A percentile compares a stretch with the other conserved stretches of the same genome.
These are phyloP conservation scores for Glutinoglossum americanum DNA, from an alignment of 495 filamentous ascomycete species.

Conservation along the genomic window DNA sequence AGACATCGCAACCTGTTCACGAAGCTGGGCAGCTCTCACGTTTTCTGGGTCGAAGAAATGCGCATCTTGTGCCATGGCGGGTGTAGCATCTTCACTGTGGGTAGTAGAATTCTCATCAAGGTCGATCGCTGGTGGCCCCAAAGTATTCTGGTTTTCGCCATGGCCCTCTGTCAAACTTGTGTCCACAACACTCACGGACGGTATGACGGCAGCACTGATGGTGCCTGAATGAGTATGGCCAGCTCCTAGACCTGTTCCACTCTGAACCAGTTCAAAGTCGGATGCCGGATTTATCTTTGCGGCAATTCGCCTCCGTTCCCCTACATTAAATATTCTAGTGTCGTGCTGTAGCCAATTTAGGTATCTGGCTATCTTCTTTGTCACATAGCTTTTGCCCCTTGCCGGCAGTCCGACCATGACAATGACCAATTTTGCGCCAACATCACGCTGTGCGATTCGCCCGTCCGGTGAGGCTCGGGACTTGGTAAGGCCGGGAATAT, in stretches of 20 bases:
- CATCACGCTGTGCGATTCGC: slow-evolving; percentile 72
- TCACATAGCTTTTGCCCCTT: slow-evolving; percentile 91
- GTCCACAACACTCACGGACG: background rate
- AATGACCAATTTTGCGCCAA: slow-evolving; percentile 88
- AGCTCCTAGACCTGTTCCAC: background rate
- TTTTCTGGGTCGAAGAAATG: slow-evolving; percentile 90
- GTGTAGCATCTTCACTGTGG: background rate
- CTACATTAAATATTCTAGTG: slow-evolving; percentile 89
- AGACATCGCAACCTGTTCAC: slow-evolving; percentile 79
- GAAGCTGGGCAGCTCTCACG: slow-evolving; percentile 52
- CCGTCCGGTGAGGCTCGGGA: slow-evolving; percentile 90
- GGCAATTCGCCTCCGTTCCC: slow-evolving; percentile 64
- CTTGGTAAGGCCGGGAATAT: slow-evolving; percentile 50
- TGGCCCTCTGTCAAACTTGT: background rate
- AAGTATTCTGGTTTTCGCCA: background rate
- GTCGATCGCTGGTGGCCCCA: slow-evolving; percentile 1
- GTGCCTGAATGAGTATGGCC: background rate
- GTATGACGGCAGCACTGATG: background rate
- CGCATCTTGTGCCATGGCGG: slow-evolving; percentile 59
- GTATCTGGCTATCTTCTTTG: slow-evolving; percentile 89
- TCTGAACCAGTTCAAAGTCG: background rate
- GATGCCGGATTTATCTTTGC: slow-evolving; percentile 16
- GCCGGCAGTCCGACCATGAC: slow-evolving; percentile 96
- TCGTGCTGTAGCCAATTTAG: slow-evolving; percentile 95
- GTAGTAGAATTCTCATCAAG: background rate